These are phyloP conservation scores for Fusarium brevicatenulatum DNA, from an alignment of 2,329 filamentous ascomycete species.

Conservation along the genomic window DNA sequence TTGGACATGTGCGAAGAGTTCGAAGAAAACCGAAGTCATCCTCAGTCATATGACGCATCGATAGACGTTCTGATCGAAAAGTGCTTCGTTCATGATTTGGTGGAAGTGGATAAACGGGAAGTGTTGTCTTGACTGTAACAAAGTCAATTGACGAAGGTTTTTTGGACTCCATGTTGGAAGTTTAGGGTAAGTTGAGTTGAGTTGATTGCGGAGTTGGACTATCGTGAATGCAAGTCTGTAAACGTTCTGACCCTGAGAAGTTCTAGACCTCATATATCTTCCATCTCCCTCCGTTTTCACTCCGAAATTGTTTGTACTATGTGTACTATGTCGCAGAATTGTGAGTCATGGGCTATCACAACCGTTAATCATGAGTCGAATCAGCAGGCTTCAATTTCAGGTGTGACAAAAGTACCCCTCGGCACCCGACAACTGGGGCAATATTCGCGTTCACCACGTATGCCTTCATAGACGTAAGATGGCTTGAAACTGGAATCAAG, in stretches of 20 bases:
- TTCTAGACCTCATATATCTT: neutral
- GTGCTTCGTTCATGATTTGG: slow-evolving; percentile 50
- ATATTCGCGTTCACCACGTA: neutral
- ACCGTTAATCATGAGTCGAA: neutral
- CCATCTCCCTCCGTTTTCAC: neutral
- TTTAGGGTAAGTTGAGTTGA: slow-evolving; percentile 8
- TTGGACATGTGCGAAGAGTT: slow-evolving; percentile 64
- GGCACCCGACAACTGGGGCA: neutral
- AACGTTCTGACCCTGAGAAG: neutral
- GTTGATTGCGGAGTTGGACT: neutral
- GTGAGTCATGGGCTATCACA: slow-evolving; percentile 7
- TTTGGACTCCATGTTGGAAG: slow-evolving; percentile 28
- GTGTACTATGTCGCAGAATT: neutral
- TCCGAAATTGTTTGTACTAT: neutral
- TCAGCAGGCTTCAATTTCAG: neutral
- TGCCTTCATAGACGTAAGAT: too few species aligned
- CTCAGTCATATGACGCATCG: slow-evolving; percentile 61
- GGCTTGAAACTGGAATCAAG: neutral
- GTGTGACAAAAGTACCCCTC: slow-evolving; percentile 16
- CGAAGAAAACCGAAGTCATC: slow-evolving; percentile 63
- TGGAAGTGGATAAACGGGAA: slow-evolving; percentile 57
- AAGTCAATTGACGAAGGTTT: slow-evolving; percentile 40
- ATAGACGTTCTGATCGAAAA: slow-evolving; percentile 63
- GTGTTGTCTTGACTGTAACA: slow-evolving; percentile 59
- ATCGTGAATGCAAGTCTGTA: neutral